Conservation (phyloP, 1,284 basidiomycete species). For the Ceratobasidium sp. region DNA sequence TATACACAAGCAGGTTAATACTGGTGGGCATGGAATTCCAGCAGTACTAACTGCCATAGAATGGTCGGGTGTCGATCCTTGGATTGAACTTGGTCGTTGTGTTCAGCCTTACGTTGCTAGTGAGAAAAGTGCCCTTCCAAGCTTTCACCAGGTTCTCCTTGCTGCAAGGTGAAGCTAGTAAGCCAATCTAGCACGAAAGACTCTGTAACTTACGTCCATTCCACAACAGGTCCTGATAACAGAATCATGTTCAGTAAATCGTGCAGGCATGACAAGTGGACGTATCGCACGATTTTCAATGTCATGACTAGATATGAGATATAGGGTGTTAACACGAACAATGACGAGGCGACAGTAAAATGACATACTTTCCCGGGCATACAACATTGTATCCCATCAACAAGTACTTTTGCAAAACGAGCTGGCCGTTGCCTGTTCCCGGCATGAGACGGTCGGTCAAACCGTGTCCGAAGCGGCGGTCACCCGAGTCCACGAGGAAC, state of each 20-base stretch:
- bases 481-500: constrained; percentile 17
- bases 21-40: neutral
- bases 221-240: neutral
- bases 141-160: no score
- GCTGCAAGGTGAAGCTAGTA: neutral
- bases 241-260: neutral
- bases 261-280: neutral
- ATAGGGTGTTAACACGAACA: neutral
- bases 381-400: constrained; percentile 3
- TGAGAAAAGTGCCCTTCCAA: neutral
- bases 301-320: constrained; percentile 10
- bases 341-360: neutral
- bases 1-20: neutral
- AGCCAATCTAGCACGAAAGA: neutral
- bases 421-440: constrained; percentile 8
- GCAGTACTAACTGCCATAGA: neutral
- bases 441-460: constrained; percentile 21
- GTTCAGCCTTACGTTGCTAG: constrained; percentile 12
- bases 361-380: constrained; percentile 21
- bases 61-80: neutral
- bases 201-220: neutral
- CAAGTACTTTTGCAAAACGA: neutral
- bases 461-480: constrained; percentile 29
- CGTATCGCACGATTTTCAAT: neutral
- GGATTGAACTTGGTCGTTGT: neutral